Evolutionary conservation across 1,284 basidiomycete species (phyloP).

Genomic region (Ganoderma sp.): DNA sequence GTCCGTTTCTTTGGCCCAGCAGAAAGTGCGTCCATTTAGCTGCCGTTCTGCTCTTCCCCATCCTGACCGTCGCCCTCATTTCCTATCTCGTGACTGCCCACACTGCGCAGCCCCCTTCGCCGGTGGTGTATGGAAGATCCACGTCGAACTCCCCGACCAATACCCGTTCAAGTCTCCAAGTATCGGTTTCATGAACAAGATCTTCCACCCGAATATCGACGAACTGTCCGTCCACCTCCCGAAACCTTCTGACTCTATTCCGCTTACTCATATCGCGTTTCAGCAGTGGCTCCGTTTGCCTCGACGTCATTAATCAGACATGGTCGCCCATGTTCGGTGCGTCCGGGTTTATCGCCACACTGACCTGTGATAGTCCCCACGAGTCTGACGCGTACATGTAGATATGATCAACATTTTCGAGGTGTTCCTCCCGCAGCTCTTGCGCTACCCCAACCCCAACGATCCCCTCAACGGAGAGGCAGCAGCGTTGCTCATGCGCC

Average conservation of each 20-base stretch:
- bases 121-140: conserved; percentile 98
- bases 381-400: conserved; percentile 42
- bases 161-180: conserved; percentile 99
- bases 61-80: conserved; percentile 7
- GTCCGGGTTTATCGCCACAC: conserved; percentile 29
- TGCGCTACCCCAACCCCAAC: conserved; percentile 97
- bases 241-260: neutral
- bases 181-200: conserved; percentile 99
- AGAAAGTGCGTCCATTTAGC: conserved; percentile 76
- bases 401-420: conserved; percentile 99
- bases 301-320: conserved; percentile 98
- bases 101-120: conserved; percentile 86
- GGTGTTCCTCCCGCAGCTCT: conserved; percentile 94
- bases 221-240: conserved; percentile 70
- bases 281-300: conserved; percentile 93
- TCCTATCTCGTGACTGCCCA: conserved; percentile 12
- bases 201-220: conserved; percentile 99
- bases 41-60: neutral
- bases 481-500: conserved; percentile 94
- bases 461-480: conserved; percentile 98
- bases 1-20: conserved; percentile 93
- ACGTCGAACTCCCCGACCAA: conserved; percentile 98
- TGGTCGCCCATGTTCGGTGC: conserved; percentile 99
- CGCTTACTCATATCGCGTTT: conserved; percentile 15
- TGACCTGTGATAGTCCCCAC: conserved; percentile 6